A percentile compares a stretch with the other conserved stretches of the same genome.
Conservation (phyloP, 257 asterid genomes). For the Ophiorrhiza pumila region DNA sequence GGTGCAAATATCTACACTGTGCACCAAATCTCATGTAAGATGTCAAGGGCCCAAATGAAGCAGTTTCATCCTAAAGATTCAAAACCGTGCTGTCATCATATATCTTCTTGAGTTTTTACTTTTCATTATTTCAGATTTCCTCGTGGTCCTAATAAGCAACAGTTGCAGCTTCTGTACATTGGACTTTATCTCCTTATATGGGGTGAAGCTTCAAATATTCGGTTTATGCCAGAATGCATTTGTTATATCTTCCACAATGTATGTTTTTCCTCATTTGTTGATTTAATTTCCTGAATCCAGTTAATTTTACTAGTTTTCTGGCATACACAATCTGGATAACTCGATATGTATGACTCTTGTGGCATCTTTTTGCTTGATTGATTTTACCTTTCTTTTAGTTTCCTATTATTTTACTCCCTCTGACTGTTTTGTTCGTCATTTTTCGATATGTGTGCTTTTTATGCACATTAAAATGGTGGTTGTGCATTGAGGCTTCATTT, state of each 20-base stretch:
- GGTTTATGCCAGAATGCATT: slow-evolving; percentile 97
- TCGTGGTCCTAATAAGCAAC: slow-evolving; percentile 55
- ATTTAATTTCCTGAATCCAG: background rate
- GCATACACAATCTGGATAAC: background rate
- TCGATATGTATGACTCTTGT: background rate
- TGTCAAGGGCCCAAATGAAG: slow-evolving; percentile 13
- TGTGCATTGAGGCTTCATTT: too few relatives aligned
- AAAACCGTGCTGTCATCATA: background rate
- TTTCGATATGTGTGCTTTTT: too few relatives aligned
- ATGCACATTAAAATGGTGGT: too few relatives aligned
- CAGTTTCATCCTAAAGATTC: background rate
- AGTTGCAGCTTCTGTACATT: slow-evolving; percentile 86
- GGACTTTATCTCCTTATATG: slow-evolving; percentile 95
- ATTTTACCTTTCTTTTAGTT: background rate
- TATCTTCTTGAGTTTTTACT: slow-evolving; percentile 9
- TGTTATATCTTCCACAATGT: slow-evolving; percentile 95
- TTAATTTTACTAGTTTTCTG: background rate
- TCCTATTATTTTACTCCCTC: background rate
- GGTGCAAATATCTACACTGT: slow-evolving; percentile 84
- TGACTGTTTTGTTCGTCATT: background rate
- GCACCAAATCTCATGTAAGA: slow-evolving; percentile 71
- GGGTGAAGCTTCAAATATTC: slow-evolving; percentile 99
- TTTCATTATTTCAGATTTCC: slow-evolving; percentile 52
- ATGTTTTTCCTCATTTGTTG: slow-evolving; percentile 22
- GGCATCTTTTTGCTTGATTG: background rate